Evolutionary conservation across 352 stramenopile genomes (phyloP).

Genomic region (Lagenidium sp.): DNA sequence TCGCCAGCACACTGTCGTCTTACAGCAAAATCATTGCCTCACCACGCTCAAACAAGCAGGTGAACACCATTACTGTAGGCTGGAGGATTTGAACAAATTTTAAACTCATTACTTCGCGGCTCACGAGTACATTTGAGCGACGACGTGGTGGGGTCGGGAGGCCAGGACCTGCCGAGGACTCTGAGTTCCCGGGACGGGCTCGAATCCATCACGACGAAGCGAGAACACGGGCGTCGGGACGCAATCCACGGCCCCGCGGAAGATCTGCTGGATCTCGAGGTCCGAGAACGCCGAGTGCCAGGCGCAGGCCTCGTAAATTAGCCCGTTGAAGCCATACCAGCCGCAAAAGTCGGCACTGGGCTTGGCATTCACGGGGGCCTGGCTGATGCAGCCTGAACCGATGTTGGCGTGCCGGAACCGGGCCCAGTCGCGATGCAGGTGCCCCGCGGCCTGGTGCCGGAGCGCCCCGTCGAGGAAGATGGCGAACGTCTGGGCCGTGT

Average conservation of each 20-base stretch:
- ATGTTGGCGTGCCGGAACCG: constrained; percentile 42
- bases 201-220: constrained; percentile 26
- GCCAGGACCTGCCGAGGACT: constrained; percentile 36
- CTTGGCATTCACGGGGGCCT: constrained; percentile 27
- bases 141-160: constrained; percentile 47
- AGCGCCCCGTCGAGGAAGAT: constrained; percentile 63
- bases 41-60: too few relatives aligned
- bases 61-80: too few relatives aligned
- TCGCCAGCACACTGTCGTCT: too few relatives aligned
- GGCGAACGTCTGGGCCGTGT: constrained; percentile 22
- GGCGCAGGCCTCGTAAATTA: constrained; percentile 45
- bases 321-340: constrained; percentile 65
- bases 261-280: constrained; percentile 47
- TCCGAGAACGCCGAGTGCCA: constrained; percentile 43
- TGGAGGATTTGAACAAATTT: too few relatives aligned
- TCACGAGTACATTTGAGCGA: constrained; percentile 59
- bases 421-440: constrained; percentile 26
- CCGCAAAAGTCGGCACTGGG: constrained; percentile 46
- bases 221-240: constrained; percentile 47
- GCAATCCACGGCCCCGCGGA: constrained; percentile 39
- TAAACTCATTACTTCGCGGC: too few relatives aligned
- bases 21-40: too few relatives aligned
- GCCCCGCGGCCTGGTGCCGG: constrained; percentile 23
- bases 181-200: constrained; percentile 11
- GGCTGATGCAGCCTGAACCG: constrained; percentile 54